Base-by-base conservation (phyloP, 495 filamentous ascomycete genomes). In the Penicillium crystallinum region DNA sequence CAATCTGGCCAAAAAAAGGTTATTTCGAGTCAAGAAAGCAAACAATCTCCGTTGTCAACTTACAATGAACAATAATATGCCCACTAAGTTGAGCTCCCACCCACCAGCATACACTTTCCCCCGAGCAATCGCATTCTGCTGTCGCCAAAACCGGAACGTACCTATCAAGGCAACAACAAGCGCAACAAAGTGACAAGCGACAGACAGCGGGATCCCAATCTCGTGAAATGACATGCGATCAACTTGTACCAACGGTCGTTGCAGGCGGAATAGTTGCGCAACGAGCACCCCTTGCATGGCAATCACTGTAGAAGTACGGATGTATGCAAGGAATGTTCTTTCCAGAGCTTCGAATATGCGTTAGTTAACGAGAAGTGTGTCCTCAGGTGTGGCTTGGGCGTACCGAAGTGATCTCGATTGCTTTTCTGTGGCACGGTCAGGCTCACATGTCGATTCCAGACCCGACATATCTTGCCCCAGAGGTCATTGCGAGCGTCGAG, bases 241-340 rank as follows among this genome's bases (percentile, higher is more conserved):
- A 1, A 54, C 48, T 0, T 52, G 14, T 1, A 54, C 55, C 4
- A 60, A 30, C 14, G 73, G 65, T 69, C 79, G 78, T 57, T 88
- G 83, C 3, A 91, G 76, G 46, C 82, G 75, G 59, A 85, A 87
- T 6, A 90, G 78, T 61, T 91, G 87, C 0, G 87, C 81, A 33
- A 86, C 74, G 21, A 83, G 58, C 6, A 84, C 80, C 37, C 83
- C 81, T 45, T 83, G 72, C 68, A 91, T 84, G 5, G 87, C 79
- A 19, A 92, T 70, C 6, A 81, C 72, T 21, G 87, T 65, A 0
- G 86, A 87, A 7, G 87, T 90, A 44, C 88, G 83, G 36, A 90
- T 75, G 67, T 91, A 91, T 43, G 77, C 82, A 38, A 92, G 81
- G 63, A 87, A 92, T 30, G 87, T 93, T 51, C 87, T 75, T 68